Conservation (phyloP, 805 yeast genomes). For the Hanseniaspora nectarophila region DNA sequence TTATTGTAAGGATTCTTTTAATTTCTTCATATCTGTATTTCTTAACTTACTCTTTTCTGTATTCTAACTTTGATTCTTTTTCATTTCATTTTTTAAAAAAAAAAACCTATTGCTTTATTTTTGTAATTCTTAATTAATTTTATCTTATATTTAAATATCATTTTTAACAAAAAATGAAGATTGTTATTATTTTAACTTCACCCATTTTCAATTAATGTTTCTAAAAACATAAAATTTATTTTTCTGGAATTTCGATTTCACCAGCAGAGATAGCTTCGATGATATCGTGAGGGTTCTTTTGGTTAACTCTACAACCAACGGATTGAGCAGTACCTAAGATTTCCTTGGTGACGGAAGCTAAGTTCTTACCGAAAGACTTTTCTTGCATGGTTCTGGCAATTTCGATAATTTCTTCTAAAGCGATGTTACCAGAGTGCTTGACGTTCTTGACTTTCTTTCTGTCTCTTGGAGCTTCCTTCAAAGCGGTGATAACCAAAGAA, state of each 20-base stretch:
- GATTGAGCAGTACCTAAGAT: constrained; percentile 99
- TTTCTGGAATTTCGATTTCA: constrained; percentile 62
- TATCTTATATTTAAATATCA: constrained; percentile 12
- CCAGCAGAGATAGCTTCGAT: constrained; percentile 98
- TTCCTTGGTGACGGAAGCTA: constrained; percentile 96
- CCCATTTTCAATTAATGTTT: constrained; percentile 18
- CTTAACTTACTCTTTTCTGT: not conserved
- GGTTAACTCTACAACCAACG: constrained; percentile 98
- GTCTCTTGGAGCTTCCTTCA: constrained; percentile 99
- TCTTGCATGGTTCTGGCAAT: constrained; percentile 96
- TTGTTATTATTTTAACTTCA: not conserved
- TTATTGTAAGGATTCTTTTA: not conserved
- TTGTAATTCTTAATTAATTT: constrained; percentile 9
- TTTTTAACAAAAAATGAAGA: constrained; percentile 2
- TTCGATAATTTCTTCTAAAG: constrained; percentile 90
- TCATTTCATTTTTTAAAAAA: not conserved
- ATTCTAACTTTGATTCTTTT: not conserved
- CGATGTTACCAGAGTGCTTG: constrained; percentile 98
- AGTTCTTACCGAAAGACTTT: constrained; percentile 95
- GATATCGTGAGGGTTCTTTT: constrained; percentile 98
- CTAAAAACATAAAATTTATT: constrained; percentile 23
- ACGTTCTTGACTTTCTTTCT: constrained; percentile 99
- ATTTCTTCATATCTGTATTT: not conserved
- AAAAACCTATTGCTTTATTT: not conserved
- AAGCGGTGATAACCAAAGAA: constrained; percentile 95